phyloP scores from a whole-genome alignment of 495 filamentous ascomycete species.

The Podospora sp. region DNA sequence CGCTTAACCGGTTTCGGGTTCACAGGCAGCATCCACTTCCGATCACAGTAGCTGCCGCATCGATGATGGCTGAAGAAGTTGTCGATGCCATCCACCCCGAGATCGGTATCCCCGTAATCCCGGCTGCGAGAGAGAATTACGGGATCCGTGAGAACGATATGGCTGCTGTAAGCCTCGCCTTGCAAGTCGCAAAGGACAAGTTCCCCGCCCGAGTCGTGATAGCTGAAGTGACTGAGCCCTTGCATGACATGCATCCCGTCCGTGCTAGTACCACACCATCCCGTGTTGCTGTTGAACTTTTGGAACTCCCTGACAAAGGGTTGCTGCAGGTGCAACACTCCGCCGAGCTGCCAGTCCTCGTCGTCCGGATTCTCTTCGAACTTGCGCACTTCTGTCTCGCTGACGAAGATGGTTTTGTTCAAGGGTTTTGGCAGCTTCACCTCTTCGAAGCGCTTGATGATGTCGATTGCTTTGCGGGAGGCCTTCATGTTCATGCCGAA shows the following conservation, averaged over 20 bases:
- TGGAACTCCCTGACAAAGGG: background rate
- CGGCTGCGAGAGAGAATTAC: background rate
- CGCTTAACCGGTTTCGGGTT: too few relatives aligned
- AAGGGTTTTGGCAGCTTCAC: too few relatives aligned
- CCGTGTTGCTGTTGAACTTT: background rate
- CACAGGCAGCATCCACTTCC: background rate
- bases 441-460: too few relatives aligned
- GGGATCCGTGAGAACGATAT: background rate
- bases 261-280: background rate
- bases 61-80: background rate
- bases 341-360: too few relatives aligned
- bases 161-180: background rate
- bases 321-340: background rate
- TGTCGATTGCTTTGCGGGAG: too few relatives aligned
- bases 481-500: too few relatives aligned
- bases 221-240: background rate
- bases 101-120: background rate
- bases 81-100: background rate
- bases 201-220: background rate
- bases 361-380: too few relatives aligned
- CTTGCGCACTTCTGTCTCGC: too few relatives aligned
- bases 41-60: background rate
- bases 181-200: background rate
- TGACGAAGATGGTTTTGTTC: too few relatives aligned
- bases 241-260: background rate